These are phyloP conservation scores for Panicum miliaceum DNA, from an alignment of 176 grass and related monocot genomes.

Conservation along the genomic window DNA sequence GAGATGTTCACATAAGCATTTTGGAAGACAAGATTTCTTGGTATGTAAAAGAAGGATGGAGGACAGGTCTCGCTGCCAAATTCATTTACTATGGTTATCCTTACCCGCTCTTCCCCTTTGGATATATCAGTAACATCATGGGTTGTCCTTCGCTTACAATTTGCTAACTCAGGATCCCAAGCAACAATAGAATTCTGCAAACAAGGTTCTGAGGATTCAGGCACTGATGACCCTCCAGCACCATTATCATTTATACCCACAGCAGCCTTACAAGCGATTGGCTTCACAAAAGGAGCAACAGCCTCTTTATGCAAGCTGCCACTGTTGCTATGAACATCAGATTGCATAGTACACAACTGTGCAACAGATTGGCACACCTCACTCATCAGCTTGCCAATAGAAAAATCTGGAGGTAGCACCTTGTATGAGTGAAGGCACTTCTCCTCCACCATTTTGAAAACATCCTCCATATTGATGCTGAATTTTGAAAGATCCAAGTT, in stretches of 20 bases:
- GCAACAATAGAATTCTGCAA: conserved; percentile 40
- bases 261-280: conserved; percentile 22
- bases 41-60: conserved; percentile 65
- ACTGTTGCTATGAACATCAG: conserved; percentile 17
- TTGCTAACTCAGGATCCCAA: conserved; percentile 48
- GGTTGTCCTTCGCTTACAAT: conserved; percentile 38
- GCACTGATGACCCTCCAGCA: conserved; percentile 4
- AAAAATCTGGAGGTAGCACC: conserved; percentile 59
- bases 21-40: conserved; percentile 58
- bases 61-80: conserved; percentile 56
- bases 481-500: conserved; percentile 49
- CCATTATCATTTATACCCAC: conserved; percentile 33
- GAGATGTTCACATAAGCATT: conserved; percentile 69
- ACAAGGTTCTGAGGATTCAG: background rate
- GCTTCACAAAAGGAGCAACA: conserved; percentile 36
- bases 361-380: conserved; percentile 68
- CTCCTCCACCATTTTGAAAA: conserved; percentile 67
- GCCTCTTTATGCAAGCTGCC: conserved; percentile 11
- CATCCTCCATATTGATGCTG: conserved; percentile 49
- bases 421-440: conserved; percentile 64
- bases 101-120: conserved; percentile 65
- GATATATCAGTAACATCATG: conserved; percentile 79
- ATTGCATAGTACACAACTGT: conserved; percentile 30
- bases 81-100: conserved; percentile 74
- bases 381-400: conserved; percentile 68